phyloP scores from a whole-genome alignment of 305 asterid genomes.

The Solanum hybrid region DNA sequence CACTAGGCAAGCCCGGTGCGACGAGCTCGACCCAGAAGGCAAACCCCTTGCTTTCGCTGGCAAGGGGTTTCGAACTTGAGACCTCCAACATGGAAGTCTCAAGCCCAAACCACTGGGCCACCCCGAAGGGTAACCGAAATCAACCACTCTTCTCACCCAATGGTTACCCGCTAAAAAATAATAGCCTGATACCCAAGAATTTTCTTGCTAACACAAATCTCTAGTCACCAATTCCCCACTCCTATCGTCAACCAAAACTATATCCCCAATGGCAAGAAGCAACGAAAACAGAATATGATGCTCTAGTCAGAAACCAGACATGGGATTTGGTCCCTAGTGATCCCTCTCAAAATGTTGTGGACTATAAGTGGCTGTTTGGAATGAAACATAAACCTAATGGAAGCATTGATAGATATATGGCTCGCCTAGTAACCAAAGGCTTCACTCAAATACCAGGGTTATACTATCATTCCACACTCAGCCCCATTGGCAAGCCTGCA shows the following conservation, averaged over 20 bases:
- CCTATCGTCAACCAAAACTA: background rate
- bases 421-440: background rate
- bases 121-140: too few relatives aligned
- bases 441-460: background rate
- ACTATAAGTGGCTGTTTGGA: background rate
- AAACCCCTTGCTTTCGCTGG: too few relatives aligned
- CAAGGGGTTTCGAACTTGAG: too few relatives aligned
- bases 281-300: background rate
- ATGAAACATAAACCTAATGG: background rate
- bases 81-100: too few relatives aligned
- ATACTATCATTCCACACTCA: background rate
- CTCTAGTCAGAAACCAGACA: background rate
- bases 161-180: background rate
- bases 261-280: background rate
- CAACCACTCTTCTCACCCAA: background rate
- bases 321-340: background rate
- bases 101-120: too few relatives aligned
- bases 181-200: background rate
- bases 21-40: too few relatives aligned
- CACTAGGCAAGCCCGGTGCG: too few relatives aligned
- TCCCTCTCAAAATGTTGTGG: background rate
- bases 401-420: background rate
- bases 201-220: background rate
- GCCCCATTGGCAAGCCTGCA: background rate
- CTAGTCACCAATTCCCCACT: background rate